Evolutionary conservation across 2,329 filamentous ascomycete species (phyloP).

Genomic region (Fusarium sp.): DNA sequence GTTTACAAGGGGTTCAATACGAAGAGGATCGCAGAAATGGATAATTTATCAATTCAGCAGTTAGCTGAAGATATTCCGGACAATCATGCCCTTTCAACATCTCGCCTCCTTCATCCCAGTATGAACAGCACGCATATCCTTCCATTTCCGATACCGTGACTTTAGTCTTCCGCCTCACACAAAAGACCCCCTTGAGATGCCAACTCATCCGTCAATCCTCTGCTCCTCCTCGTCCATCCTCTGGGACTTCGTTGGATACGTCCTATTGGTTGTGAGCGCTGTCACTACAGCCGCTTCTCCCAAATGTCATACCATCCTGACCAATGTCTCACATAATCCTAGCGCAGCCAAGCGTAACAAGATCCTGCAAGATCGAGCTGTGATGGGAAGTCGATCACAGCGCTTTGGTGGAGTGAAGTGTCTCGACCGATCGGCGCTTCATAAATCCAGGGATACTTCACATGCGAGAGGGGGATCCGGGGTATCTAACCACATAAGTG

Average conservation of each 20-base stretch:
- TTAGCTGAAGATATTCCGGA: not conserved
- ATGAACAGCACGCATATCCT: not conserved
- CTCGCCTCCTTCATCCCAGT: not conserved
- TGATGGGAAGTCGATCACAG: conserved; percentile 53
- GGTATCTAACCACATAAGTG: conserved; percentile 14
- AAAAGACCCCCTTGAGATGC: not conserved
- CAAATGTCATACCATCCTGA: conserved; percentile 39
- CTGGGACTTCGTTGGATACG: conserved; percentile 44
- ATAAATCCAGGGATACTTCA: conserved; percentile 9
- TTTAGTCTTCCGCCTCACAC: not conserved
- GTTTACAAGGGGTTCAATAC: not conserved
- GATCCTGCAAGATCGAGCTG: conserved; percentile 55
- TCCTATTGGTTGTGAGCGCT: conserved; percentile 48
- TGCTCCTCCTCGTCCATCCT: not conserved
- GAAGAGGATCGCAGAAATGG: not conserved
- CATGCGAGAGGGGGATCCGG: not conserved
- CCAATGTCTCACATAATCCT: conserved; percentile 41
- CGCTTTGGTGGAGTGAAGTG: conserved; percentile 55
- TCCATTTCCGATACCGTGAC: not conserved
- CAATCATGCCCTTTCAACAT: not conserved
- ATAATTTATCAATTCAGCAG: not conserved
- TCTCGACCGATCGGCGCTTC: conserved; percentile 53
- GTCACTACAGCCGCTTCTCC: conserved; percentile 49
- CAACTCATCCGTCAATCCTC: not conserved
- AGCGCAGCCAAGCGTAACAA: conserved; percentile 58